Evolutionary conservation across 1,284 basidiomycete genomes (phyloP).

Genomic region (Austroboletus novae-zelandiae): DNA sequence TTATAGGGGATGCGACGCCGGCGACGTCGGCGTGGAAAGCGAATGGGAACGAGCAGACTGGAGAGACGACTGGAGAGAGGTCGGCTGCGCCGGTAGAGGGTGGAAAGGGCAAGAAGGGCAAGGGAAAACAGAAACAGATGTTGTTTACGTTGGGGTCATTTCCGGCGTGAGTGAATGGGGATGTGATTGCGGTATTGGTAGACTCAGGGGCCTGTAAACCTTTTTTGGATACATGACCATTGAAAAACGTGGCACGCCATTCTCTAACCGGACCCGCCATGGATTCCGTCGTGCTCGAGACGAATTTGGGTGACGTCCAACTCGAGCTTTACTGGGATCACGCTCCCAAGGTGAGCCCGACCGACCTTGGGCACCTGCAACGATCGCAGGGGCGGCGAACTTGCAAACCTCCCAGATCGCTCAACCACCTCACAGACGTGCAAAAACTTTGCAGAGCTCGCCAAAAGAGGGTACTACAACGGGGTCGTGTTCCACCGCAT

Average conservation of each 20-base stretch:
- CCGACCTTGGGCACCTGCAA: not conserved
- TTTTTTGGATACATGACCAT: too few species aligned
- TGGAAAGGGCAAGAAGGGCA: constrained; percentile 70
- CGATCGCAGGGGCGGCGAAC: not conserved
- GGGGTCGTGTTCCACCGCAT: constrained; percentile 86
- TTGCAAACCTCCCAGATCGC: not conserved
- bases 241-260: too few species aligned
- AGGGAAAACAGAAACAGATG: constrained; percentile 82
- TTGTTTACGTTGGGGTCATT: constrained; percentile 71
- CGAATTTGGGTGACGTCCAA: constrained; percentile 83
- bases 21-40: constrained; percentile 49
- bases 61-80: not conserved
- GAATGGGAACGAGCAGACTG: not conserved
- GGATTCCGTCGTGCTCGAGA: constrained; percentile 78
- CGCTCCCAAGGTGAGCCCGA: constrained; percentile 70
- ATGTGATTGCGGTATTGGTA: not conserved
- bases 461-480: constrained; percentile 85
- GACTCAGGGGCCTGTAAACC: too few species aligned
- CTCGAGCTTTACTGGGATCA: constrained; percentile 91
- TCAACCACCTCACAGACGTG: constrained; percentile 63
- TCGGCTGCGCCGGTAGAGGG: constrained; percentile 7
- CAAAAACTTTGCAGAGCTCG: constrained; percentile 87
- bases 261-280: constrained; percentile 12
- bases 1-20: constrained; percentile 56
- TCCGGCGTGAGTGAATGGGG: constrained; percentile 40